Base-by-base conservation (phyloP, 371 early-diverging fungal species). In the Globomyces sp. region DNA sequence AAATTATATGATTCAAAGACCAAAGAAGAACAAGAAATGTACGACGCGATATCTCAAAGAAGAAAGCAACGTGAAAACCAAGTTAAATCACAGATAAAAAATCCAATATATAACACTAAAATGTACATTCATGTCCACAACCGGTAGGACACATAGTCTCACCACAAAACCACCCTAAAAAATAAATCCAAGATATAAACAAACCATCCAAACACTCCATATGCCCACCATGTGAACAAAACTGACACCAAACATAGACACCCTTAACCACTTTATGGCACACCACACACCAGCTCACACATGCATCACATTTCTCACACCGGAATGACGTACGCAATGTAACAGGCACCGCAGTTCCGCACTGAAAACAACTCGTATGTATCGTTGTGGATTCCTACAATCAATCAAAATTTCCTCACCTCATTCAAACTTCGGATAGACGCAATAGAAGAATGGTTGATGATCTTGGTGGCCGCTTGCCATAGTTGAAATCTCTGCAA, bases 221-320 rank as follows among this genome's bases (percentile, higher is more conserved):
- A 36, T 58, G 58, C 9, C 58, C 58, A 46, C 58, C 58, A 46
- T 58, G 58, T 8, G 58, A 10, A 36, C 58, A 58, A 42, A 42
- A 6, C 36, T 58, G 58, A 46, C 58, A 58, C 58, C 58, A 58
- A n/a, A 46, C 46, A 46, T 40, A 58, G 36, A 58, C 36, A 11
- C 58, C 46, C 13, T 42, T 58, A 42, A 58, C 58, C 24, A 58
- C 13, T 46, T 58, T 58, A 13, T 58, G 58, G 0, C 58, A 36
- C n/a, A 36, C 8, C 1, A 36, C 39, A 58, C 36, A 11, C 9
- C 6, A 5, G 6, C 9, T 9, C 5, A 51, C 39, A 46, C 58
- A 46, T 39, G 11, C n/a, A 6, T 58, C 39, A 39, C 58, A 58
- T 13, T 58, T 42, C 39, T 58, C 58, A 9, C 58, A 58, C 13